Evolutionary conservation across 768 basidiomycete species (phyloP), one percentile per base, ranked within the genome.

Genomic region (Thelephora ganbajun): DNA sequence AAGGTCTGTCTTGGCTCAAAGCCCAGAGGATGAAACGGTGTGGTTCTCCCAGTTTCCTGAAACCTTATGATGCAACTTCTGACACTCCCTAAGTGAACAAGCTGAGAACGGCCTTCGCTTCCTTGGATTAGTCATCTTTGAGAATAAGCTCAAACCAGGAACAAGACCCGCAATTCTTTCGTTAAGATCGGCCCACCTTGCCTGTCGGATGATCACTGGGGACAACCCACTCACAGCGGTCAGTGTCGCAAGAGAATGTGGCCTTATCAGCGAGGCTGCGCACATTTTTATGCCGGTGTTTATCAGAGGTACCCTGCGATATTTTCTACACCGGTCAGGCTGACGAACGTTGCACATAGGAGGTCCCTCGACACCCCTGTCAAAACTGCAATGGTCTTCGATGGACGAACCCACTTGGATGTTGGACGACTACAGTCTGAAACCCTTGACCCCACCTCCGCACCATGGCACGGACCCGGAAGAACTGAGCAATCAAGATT

Each of bases 171-270:
- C 86, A 6, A 96, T 99, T 41, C 83, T 90, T 51, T 80, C 81
- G 0, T 72, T 99, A 13, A 80, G 92, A 46, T 71, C 75, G 1
- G 96, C 96, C 1, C 91, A 97, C 65, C 66, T 99, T 34, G 86
- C 90, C 16, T 93, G 90, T 57, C 73, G 93, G 53, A 98, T 99
- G 96, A 93, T 96, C 45, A 99, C 96, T 0, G 96, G 96, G 9
- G 96, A 99, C 59, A 99, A 99, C 53, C 82, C 92, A 30, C 70
- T 96, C 35, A 99, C 96, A 5, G 96, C 94, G 4, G 86, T 97
- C 56, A 96, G 92, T 54, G 94, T 99, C 34, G 96, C 92, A 1
- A 71, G 93, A 50, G 96, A 99, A 65, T 98, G 94, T 54, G 77
- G 76, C 36, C 66, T 99, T 48, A 80, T 98, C 55, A 85, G 79